phyloP scores from a whole-genome alignment of 148 eudicot genomes.

The Polygonum maritimum region DNA sequence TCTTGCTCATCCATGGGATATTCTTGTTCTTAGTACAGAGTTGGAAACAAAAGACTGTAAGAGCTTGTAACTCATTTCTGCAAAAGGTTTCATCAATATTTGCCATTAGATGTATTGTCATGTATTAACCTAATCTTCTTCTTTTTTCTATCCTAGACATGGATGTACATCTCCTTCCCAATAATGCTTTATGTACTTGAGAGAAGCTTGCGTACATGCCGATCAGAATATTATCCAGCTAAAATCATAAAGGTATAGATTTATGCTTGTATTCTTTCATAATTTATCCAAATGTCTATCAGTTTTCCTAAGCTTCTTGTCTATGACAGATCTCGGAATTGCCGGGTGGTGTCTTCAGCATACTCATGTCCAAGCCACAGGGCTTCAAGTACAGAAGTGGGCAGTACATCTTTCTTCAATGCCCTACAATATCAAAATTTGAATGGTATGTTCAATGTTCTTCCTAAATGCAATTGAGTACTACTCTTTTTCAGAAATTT shows the following conservation, averaged over 20 bases:
- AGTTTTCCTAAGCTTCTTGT: not conserved
- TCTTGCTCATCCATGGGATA: slow-evolving; percentile 71
- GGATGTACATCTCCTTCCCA: slow-evolving; percentile 83
- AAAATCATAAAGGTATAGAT: slow-evolving; percentile 65
- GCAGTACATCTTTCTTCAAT: slow-evolving; percentile 77
- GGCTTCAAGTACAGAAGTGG: slow-evolving; percentile 93
- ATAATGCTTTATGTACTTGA: slow-evolving; percentile 62
- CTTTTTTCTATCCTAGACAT: slow-evolving; percentile 47
- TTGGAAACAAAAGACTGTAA: slow-evolving; percentile 85
- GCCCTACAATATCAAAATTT: slow-evolving; percentile 80
- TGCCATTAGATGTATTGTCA: not conserved
- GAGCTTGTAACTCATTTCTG: slow-evolving; percentile 7
- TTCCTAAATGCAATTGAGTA: not conserved
- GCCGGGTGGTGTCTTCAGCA: slow-evolving; percentile 78
- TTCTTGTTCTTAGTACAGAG: slow-evolving; percentile 58
- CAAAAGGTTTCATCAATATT: not conserved
- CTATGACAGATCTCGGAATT: slow-evolving; percentile 52
- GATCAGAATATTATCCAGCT: slow-evolving; percentile 64
- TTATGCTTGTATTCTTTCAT: not conserved
- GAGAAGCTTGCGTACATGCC: slow-evolving; percentile 56
- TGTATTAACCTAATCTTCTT: not conserved
- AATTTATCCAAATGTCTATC: not conserved
- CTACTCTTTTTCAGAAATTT: not conserved
- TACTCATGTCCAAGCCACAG: slow-evolving; percentile 71
- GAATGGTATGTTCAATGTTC: slow-evolving; percentile 51